Base-by-base conservation (phyloP, 805 yeast species). In the Yamadazyma olivae region DNA sequence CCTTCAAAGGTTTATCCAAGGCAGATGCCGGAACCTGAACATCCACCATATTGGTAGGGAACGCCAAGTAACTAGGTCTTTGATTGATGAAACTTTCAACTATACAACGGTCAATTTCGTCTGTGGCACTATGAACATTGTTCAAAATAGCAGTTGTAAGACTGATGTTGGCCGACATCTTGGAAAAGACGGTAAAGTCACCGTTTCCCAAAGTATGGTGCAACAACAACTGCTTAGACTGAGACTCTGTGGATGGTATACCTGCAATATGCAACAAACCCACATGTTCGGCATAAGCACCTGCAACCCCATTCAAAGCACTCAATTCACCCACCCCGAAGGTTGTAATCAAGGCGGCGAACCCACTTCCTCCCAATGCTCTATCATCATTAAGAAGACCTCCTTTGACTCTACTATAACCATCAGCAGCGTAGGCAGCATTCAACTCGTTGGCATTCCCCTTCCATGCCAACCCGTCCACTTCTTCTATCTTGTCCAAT, bases 271-370 rank as follows among this genome's bases (percentile, higher is more conserved):
- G 95, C 46, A 86, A 65, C 48, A 85, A 61, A 51, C 93, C 93
- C 44, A 87, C 90, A 64, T 86, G 95, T 64, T 87, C 95, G 45
- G 95, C 90, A 64, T 79, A 86, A 35, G 93, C 71, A 51, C 95
- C 95, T 30, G 90, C 95, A 56, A 87, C 74, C 51, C 93, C 95
- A 61, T 85, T 85, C 51, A 85, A 69, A 9, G 95, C 91, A 19
- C 84, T 75, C 54, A 85, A 72, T 62, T 85, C 95, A 59, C 95
- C 95, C 38, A 86, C 95, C 64, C 95, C 95, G 58, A 86, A 86
- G 33, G 95, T 86, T 58, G 95, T 86, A 53, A 85, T 71, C 33
- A 86, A 48, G 49, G 84, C 81, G 43, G 83, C 75, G 56, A 85
- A 64, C 5, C 48, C 48, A 31, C 39, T 36, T 7, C 45, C 45